Percentiles rank a stretch among this genome's conserved stretches.
Evolutionary conservation across 2,329 filamentous ascomycete species (phyloP).

Genomic region (Tolypocladium endophyticum): DNA sequence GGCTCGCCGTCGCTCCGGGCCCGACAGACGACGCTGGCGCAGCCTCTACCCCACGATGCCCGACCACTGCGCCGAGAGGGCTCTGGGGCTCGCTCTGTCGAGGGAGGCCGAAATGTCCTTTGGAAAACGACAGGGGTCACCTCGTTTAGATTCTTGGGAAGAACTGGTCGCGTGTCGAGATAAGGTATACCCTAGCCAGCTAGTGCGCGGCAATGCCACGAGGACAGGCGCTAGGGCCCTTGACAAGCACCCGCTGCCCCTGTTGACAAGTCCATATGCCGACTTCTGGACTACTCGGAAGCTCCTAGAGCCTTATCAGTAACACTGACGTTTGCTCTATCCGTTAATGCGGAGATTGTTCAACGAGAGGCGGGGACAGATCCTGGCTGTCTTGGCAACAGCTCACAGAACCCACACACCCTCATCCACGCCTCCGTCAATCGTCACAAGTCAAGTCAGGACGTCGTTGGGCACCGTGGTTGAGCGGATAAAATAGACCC

Average conservation of each 20-base stretch:
- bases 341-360: neutral
- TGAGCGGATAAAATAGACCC: neutral
- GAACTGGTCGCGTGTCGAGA: neutral
- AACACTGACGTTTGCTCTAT: neutral
- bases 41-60: neutral
- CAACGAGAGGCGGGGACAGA: neutral
- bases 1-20: neutral
- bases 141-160: neutral
- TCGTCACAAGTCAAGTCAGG: neutral
- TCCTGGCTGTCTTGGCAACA: neutral
- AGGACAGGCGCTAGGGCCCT: neutral
- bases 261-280: neutral
- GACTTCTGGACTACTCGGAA: neutral
- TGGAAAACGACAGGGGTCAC: neutral
- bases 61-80: neutral
- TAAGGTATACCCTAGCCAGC: neutral
- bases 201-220: neutral
- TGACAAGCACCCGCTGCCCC: neutral
- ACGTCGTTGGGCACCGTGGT: neutral
- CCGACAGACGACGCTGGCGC: neutral
- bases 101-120: neutral
- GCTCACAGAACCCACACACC: neutral
- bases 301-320: neutral
- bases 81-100: neutral
- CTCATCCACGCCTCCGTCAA: neutral